Evolutionary conservation across 2,329 filamentous ascomycete species (phyloP).

Genomic region (Sclerotinia borealis): DNA sequence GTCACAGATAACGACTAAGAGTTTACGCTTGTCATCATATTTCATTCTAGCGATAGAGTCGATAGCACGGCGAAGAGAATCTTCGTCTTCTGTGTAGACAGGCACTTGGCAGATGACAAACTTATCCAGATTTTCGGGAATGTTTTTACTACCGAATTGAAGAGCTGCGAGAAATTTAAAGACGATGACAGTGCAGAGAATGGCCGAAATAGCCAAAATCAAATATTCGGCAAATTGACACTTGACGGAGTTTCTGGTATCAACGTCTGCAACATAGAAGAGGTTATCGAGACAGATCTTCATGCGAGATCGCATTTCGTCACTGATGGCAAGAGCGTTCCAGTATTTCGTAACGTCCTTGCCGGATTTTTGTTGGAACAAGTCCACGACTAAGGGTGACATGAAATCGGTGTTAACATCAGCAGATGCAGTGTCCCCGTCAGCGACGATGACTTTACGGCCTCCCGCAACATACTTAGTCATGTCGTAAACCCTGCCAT

Average conservation of each 20-base stretch:
- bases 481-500: conserved; percentile 79
- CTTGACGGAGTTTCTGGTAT: conserved; percentile 78
- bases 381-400: conserved; percentile 62
- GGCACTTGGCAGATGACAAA: conserved; percentile 98
- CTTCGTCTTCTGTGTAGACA: conserved; percentile 96
- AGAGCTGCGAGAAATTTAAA: conserved; percentile 98
- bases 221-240: conserved; percentile 90
- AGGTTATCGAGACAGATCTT: conserved; percentile 82
- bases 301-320: conserved; percentile 59
- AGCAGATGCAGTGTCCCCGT: conserved; percentile 44
- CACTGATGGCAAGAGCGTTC: conserved; percentile 59
- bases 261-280: conserved; percentile 87
- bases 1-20: conserved; percentile 87
- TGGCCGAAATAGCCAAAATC: conserved; percentile 73
- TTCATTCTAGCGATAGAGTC: conserved; percentile 93
- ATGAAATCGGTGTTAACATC: conserved; percentile 69
- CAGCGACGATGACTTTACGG: conserved; percentile 52
- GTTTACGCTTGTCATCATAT: conserved; percentile 97
- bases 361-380: conserved; percentile 74
- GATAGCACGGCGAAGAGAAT: conserved; percentile 91
- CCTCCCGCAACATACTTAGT: conserved; percentile 77
- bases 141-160: conserved; percentile 85
- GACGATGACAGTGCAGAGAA: conserved; percentile 74
- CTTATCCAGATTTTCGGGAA: conserved; percentile 95
- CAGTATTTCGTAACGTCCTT: conserved; percentile 79